A percentile compares a stretch with the other conserved stretches of the same genome.
These are phyloP conservation scores for Grigorovia transvaalensis DNA, from an alignment of 805 yeast genomes.

Conservation along the genomic window DNA sequence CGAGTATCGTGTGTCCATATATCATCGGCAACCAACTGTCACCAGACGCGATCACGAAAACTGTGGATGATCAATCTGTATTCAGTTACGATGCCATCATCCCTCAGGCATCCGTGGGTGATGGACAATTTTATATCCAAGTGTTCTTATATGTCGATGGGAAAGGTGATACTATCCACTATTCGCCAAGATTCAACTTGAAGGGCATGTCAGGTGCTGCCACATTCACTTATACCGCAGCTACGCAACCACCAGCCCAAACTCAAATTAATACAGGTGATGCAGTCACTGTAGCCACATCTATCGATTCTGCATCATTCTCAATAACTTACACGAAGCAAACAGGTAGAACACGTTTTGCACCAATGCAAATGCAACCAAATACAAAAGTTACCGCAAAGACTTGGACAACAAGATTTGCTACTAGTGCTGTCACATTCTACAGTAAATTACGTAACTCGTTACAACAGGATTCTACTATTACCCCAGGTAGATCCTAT, in stretches of 20 bases:
- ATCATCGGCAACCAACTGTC: slow-evolving; percentile 25
- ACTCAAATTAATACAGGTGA: slow-evolving; percentile 16
- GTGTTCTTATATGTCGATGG: slow-evolving; percentile 36
- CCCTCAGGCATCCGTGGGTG: slow-evolving; percentile 36
- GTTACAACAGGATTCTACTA: slow-evolving; percentile 43
- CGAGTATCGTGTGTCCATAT: slow-evolving; percentile 34
- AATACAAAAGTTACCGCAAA: slow-evolving; percentile 55
- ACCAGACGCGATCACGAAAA: slow-evolving; percentile 19
- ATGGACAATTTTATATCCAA: slow-evolving; percentile 70
- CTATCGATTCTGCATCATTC: slow-evolving; percentile 43
- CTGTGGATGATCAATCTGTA: slow-evolving; percentile 8
- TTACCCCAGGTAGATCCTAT: slow-evolving; percentile 81
- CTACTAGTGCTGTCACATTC: slow-evolving; percentile 58
- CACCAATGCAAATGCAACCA: slow-evolving; percentile 93
- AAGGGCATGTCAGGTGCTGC: slow-evolving; percentile 61
- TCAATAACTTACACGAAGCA: slow-evolving; percentile 65
- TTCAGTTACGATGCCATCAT: slow-evolving; percentile 35
- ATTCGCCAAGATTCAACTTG: slow-evolving; percentile 55
- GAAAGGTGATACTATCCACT: slow-evolving; percentile 47
- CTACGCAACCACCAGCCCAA: slow-evolving; percentile 36
- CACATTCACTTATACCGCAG: slow-evolving; percentile 37
- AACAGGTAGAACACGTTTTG: slow-evolving; percentile 68
- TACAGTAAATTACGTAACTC: slow-evolving; percentile 36
- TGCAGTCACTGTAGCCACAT: slow-evolving; percentile 32
- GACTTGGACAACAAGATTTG: slow-evolving; percentile 53